These are phyloP conservation scores for Venturia pyrina DNA, from an alignment of 2,329 filamentous ascomycete genomes.

Conservation along the genomic window DNA sequence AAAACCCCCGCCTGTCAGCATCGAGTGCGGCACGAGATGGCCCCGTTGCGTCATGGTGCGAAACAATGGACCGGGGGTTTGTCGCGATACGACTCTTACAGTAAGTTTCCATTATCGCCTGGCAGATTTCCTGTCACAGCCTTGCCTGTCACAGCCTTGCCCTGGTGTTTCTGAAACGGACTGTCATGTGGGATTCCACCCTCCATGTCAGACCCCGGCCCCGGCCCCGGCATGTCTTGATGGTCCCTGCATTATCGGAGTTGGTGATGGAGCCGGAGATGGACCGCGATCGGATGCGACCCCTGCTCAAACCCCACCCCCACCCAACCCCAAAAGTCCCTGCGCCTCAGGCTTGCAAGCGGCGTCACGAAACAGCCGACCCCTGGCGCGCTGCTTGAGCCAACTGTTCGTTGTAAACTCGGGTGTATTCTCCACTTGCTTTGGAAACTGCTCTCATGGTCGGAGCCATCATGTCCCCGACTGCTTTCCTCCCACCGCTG, in stretches of 20 bases:
- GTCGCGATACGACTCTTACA: background rate
- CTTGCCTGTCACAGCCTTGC: too few relatives aligned
- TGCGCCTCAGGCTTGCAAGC: background rate
- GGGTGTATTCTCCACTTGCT: slow-evolving; percentile 62
- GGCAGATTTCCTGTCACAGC: too few relatives aligned
- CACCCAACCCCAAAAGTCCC: background rate
- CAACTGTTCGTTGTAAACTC: slow-evolving; percentile 34
- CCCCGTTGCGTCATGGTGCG: background rate
- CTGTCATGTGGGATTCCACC: too few relatives aligned
- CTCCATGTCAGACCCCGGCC: too few relatives aligned
- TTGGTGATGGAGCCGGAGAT: background rate
- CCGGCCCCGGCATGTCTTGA: too few relatives aligned
- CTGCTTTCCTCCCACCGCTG: slow-evolving; percentile 64
- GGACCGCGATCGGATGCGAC: background rate
- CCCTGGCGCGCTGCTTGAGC: background rate
- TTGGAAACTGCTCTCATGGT: slow-evolving; percentile 60
- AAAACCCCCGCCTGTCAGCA: background rate
- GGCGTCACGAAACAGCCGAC: background rate
- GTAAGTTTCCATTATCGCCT: background rate
- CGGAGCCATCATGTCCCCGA: slow-evolving; percentile 66
- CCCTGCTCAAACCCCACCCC: background rate
- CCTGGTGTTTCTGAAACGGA: too few relatives aligned
- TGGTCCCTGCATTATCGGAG: background rate
- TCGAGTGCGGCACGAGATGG: background rate
- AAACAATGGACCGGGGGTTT: background rate